These are phyloP conservation scores for Bipolaris bicolor DNA, from an alignment of 2,329 filamentous ascomycete species.

Conservation along the genomic window DNA sequence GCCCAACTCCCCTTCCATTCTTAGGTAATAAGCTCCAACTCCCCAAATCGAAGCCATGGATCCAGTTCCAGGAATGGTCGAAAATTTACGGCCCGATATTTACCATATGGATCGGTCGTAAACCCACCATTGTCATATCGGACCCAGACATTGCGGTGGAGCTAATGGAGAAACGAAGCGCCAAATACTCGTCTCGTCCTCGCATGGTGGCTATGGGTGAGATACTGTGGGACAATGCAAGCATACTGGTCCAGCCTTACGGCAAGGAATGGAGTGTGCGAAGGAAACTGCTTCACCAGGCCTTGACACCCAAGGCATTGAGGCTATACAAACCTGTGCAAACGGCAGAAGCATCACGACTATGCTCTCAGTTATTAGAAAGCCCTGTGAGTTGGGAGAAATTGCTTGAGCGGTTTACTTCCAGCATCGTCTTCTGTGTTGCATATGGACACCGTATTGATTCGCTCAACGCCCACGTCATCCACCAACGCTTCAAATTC, in stretches of 20 bases:
- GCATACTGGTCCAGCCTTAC: constrained; percentile 57
- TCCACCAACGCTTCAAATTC: constrained; percentile 55
- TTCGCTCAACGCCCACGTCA: constrained; percentile 55
- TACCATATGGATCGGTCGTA: constrained; percentile 57
- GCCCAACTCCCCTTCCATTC: constrained; percentile 55
- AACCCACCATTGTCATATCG: constrained; percentile 54
- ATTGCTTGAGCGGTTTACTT: constrained; percentile 56
- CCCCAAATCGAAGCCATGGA: constrained; percentile 43
- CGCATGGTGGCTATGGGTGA: constrained; percentile 56
- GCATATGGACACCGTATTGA: constrained; percentile 60
- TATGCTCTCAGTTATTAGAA: constrained; percentile 52
- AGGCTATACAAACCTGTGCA: constrained; percentile 57
- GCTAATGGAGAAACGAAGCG: constrained; percentile 55
- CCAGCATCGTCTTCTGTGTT: constrained; percentile 58
- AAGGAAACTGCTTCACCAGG: constrained; percentile 47
- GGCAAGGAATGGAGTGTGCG: constrained; percentile 56
- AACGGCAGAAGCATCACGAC: constrained; percentile 56
- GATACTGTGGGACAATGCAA: constrained; percentile 53
- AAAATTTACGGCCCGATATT: constrained; percentile 55
- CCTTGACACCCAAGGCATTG: constrained; percentile 54
- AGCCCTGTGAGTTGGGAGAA: constrained; percentile 53
- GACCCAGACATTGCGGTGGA: constrained; percentile 54
- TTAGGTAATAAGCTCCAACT: constrained; percentile 48
- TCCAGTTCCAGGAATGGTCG: constrained; percentile 53
- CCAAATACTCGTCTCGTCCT: constrained; percentile 54